Conservation (phyloP, 805 yeast genomes). For the Lachancea thermotolerans region DNA sequence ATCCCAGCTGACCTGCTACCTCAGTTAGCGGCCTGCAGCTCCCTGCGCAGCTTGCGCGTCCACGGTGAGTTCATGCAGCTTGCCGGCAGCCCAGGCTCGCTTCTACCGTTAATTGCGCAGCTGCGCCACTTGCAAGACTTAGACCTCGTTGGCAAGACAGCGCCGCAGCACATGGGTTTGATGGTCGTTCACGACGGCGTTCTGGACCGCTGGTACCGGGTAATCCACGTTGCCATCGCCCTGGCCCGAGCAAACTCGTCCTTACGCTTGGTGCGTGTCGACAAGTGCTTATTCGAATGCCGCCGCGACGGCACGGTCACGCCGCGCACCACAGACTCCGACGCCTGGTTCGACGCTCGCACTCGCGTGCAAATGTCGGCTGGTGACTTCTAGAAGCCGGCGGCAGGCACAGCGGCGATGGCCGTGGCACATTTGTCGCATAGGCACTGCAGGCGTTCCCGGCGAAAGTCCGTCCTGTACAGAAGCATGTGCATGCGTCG, state of each 20-base stretch:
- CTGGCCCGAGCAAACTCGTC: slow-evolving; percentile 28
- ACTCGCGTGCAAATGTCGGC: slow-evolving; percentile 26
- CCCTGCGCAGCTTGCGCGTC: slow-evolving; percentile 36
- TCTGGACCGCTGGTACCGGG: slow-evolving; percentile 51
- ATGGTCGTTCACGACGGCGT: slow-evolving; percentile 49
- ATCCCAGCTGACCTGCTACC: slow-evolving; percentile 21
- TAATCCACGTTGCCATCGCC: slow-evolving; percentile 45
- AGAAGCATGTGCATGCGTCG: no score
- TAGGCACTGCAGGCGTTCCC: no score
- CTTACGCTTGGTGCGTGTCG: slow-evolving; percentile 41
- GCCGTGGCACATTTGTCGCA: no score
- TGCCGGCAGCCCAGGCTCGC: slow-evolving; percentile 14
- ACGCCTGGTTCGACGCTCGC: slow-evolving; percentile 39
- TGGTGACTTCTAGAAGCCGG: slow-evolving; percentile 2
- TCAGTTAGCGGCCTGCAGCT: slow-evolving; percentile 15
- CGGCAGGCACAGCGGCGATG: no score
- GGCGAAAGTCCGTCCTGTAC: no score
- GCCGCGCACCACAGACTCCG: slow-evolving; percentile 38
- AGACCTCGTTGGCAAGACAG: slow-evolving; percentile 43
- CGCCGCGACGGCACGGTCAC: slow-evolving; percentile 18
- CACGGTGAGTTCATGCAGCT: slow-evolving; percentile 33
- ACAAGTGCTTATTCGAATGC: slow-evolving; percentile 42
- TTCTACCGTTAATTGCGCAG: slow-evolving; percentile 17
- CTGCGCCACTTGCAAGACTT: slow-evolving; percentile 31
- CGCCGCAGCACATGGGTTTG: slow-evolving; percentile 48